Percentiles rank a stretch among this genome's conserved stretches.
phyloP scores from a whole-genome alignment of 306 rosid species.

The Fragaria vesca region DNA sequence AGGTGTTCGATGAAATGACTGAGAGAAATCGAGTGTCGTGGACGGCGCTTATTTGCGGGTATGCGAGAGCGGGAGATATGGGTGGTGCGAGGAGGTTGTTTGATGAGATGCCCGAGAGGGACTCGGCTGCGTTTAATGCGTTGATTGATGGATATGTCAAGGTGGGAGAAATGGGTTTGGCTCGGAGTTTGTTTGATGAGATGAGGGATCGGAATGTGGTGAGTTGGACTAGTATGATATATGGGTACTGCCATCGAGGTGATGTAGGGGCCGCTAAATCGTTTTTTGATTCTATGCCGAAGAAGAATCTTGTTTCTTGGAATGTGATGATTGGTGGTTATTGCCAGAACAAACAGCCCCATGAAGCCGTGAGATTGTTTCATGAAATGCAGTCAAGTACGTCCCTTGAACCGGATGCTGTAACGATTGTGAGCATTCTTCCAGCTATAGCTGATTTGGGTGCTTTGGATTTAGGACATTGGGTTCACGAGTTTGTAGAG shows the following conservation, averaged over 20 bases:
- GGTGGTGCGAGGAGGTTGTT: conserved; percentile 56
- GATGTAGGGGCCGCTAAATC: conserved; percentile 47
- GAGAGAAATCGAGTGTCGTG: conserved; percentile 54
- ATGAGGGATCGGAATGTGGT: conserved; percentile 52
- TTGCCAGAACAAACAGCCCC: conserved; percentile 49
- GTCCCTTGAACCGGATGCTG: conserved; percentile 49
- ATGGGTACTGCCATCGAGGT: conserved; percentile 52
- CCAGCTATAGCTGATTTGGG: conserved; percentile 71
- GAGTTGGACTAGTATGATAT: conserved; percentile 71
- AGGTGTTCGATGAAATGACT: conserved; percentile 58
- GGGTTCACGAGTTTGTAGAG: conserved; percentile 50
- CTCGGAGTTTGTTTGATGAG: conserved; percentile 53
- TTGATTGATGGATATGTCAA: conserved; percentile 69
- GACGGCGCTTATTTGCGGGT: conserved; percentile 67
- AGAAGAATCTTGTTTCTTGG: conserved; percentile 62
- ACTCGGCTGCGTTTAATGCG: conserved; percentile 49
- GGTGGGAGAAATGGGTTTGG: conserved; percentile 46
- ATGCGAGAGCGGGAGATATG: conserved; percentile 55
- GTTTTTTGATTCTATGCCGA: conserved; percentile 59
- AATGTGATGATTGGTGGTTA: conserved; percentile 75
- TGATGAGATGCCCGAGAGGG: conserved; percentile 50
- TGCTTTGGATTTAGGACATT: conserved; percentile 53
- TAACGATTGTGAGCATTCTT: conserved; percentile 65
- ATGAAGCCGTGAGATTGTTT: conserved; percentile 59
- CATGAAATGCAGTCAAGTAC: conserved; percentile 40